phyloP scores from a whole-genome alignment of 2,329 filamentous ascomycete genomes.

The Leptosphaerulina australis region DNA sequence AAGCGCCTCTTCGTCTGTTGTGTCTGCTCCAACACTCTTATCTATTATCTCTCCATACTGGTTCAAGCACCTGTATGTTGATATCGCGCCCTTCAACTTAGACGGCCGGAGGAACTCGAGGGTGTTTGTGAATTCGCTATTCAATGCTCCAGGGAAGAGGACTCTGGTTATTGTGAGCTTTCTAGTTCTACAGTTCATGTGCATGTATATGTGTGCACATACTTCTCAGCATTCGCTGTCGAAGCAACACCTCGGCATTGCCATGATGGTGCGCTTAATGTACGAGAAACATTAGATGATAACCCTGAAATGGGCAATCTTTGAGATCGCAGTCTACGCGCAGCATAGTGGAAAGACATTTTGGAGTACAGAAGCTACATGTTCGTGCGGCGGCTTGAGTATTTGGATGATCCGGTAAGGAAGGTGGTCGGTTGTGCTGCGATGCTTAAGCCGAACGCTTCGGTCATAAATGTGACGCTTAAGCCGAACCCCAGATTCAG shows the following conservation, averaged over 20 bases:
- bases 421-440: slow-evolving; percentile 19
- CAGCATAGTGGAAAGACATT: slow-evolving; percentile 45
- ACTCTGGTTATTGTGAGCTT: slow-evolving; percentile 50
- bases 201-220: slow-evolving; percentile 28
- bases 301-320: slow-evolving; percentile 17
- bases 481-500: slow-evolving; percentile 15
- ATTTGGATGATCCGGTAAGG: slow-evolving; percentile 29
- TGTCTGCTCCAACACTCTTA: slow-evolving; percentile 67
- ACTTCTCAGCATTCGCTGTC: slow-evolving; percentile 65
- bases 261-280: slow-evolving; percentile 26
- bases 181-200: background rate
- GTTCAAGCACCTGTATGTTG: slow-evolving; percentile 90
- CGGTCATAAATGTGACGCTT: slow-evolving; percentile 24
- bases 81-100: slow-evolving; percentile 71
- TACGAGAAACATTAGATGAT: slow-evolving; percentile 24
- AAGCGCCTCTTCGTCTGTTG: slow-evolving; percentile 66
- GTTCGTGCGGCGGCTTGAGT: slow-evolving; percentile 22
- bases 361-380: slow-evolving; percentile 31
- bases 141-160: slow-evolving; percentile 89
- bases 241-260: slow-evolving; percentile 62
- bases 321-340: slow-evolving; percentile 33
- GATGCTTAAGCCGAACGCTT: slow-evolving; percentile 25
- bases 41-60: slow-evolving; percentile 87
- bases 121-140: slow-evolving; percentile 85
- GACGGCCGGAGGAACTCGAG: slow-evolving; percentile 79